phyloP scores from a whole-genome alignment of 2,329 filamentous ascomycete genomes.

The Talaromyces sp. region DNA sequence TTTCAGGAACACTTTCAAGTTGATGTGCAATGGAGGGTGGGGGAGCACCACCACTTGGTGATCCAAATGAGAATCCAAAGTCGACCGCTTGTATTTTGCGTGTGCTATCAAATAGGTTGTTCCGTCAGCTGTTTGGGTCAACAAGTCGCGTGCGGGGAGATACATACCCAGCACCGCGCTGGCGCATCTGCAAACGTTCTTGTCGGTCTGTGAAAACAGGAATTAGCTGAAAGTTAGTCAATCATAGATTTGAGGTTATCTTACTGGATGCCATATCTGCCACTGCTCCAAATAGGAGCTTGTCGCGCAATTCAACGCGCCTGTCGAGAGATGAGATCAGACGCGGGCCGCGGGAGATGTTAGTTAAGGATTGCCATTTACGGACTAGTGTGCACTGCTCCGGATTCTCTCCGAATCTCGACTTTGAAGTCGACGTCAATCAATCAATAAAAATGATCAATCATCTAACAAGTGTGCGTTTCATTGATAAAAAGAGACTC shows the following conservation, averaged over 20 bases:
- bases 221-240: neutral
- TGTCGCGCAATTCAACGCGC: conserved; percentile 26
- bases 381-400: neutral
- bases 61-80: conserved; percentile 50
- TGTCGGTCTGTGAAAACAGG: conserved; percentile 42
- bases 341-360: neutral
- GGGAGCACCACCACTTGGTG: conserved; percentile 24
- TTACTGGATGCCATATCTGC: conserved; percentile 39
- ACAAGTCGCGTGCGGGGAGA: conserved; percentile 23
- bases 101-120: conserved; percentile 34
- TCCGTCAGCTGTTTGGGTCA: conserved; percentile 2
- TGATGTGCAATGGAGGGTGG: conserved; percentile 29
- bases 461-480: neutral
- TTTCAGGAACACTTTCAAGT: conserved; percentile 21
- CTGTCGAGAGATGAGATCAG: neutral
- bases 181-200: conserved; percentile 55
- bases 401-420: neutral
- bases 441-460: neutral
- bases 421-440: neutral
- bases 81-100: conserved; percentile 47
- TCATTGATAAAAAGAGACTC: neutral
- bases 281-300: conserved; percentile 28
- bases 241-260: conserved; percentile 13
- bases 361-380: neutral
- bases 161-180: conserved; percentile 55